Conservation (phyloP, 768 basidiomycete genomes). For the Mycena albidolilacea region DNA sequence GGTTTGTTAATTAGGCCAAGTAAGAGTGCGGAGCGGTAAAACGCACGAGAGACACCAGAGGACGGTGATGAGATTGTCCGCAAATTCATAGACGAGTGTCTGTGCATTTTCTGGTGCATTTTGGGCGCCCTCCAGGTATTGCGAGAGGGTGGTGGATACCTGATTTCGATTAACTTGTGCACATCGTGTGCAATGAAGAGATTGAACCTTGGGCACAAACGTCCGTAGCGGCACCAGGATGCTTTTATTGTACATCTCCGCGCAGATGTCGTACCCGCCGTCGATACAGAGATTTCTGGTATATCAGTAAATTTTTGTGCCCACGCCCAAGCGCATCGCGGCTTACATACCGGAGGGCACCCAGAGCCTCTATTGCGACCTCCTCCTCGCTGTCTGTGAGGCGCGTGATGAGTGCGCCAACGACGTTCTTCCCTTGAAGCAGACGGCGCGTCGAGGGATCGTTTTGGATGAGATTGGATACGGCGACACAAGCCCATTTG, state of each 20-base stretch:
- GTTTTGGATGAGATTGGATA: slow-evolving; percentile 96
- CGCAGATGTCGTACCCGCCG: slow-evolving; percentile 95
- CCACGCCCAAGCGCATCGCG: slow-evolving; percentile 10
- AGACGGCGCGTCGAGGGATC: slow-evolving; percentile 93
- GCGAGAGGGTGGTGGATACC: slow-evolving; percentile 82
- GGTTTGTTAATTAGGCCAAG: slow-evolving; percentile 45
- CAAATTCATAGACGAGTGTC: slow-evolving; percentile 87
- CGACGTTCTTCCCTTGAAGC: slow-evolving; percentile 92
- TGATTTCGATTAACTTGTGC: slow-evolving; percentile 47
- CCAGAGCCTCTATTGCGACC: slow-evolving; percentile 90
- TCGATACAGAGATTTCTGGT: slow-evolving; percentile 93
- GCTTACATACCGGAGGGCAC: slow-evolving; percentile 81
- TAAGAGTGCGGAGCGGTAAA: background rate
- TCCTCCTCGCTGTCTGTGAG: slow-evolving; percentile 92
- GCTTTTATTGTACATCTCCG: slow-evolving; percentile 98
- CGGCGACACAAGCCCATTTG: slow-evolving; percentile 96
- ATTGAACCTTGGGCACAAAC: slow-evolving; percentile 82
- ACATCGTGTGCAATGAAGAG: background rate
- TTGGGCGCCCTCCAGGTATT: slow-evolving; percentile 74
- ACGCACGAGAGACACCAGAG: slow-evolving; percentile 97
- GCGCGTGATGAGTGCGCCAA: slow-evolving; percentile 88
- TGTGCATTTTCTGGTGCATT: slow-evolving; percentile 77
- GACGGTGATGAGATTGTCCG: slow-evolving; percentile 93
- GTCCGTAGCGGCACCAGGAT: slow-evolving; percentile 82
- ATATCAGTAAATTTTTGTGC: slow-evolving; percentile 19